Conservation (phyloP, 495 filamentous ascomycete genomes). For the Aspergillus asperescens region DNA sequence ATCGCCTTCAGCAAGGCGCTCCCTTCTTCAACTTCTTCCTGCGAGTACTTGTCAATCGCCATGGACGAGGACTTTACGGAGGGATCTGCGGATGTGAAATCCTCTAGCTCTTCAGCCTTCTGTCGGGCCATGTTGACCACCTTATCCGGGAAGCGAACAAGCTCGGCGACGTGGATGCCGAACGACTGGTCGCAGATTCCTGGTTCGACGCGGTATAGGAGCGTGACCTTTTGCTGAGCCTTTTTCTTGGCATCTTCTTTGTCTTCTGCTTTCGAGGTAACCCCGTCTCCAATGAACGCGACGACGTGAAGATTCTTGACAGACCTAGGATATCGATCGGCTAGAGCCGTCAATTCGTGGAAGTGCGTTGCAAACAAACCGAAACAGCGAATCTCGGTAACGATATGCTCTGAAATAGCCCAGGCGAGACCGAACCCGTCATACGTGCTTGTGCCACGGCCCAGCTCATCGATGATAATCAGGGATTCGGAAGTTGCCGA, state of each 20-base stretch:
- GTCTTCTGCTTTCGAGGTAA: constrained; percentile 13
- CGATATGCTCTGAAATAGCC: constrained; percentile 97
- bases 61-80: constrained; percentile 48
- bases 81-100: constrained; percentile 66
- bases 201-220: constrained; percentile 92
- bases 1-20: constrained; percentile 80
- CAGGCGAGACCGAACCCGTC: constrained; percentile 97
- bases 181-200: constrained; percentile 96
- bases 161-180: constrained; percentile 96
- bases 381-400: constrained; percentile 89
- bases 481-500: constrained; percentile 88
- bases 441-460: constrained; percentile 94
- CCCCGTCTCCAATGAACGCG: constrained; percentile 74
- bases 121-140: constrained; percentile 98
- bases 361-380: constrained; percentile 97
- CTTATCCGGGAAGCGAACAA: constrained; percentile 96
- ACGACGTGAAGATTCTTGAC: constrained; percentile 95
- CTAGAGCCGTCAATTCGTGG: constrained; percentile 90
- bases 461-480: constrained; percentile 99
- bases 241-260: constrained; percentile 37
- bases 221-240: constrained; percentile 77
- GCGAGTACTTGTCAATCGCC: constrained; percentile 55
- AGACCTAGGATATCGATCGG: constrained; percentile 68
- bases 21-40: constrained; percentile 88
- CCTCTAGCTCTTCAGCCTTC: constrained; percentile 96